Conservation (phyloP, 768 basidiomycete genomes). For the Tulasnella sp. region DNA sequence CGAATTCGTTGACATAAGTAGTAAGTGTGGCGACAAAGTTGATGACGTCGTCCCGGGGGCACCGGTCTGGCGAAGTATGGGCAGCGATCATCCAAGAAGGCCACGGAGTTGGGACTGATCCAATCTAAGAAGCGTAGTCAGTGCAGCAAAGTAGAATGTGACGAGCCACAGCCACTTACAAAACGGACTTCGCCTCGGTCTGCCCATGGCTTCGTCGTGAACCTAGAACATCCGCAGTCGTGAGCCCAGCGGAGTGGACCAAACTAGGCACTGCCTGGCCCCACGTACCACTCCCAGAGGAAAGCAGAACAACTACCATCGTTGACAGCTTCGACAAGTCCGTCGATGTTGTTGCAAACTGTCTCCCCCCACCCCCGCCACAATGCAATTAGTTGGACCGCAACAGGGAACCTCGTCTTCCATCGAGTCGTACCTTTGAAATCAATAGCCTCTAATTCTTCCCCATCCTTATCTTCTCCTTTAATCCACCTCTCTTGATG, state of each 20-base stretch:
- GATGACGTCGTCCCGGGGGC: slow-evolving; percentile 42
- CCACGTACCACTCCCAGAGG: slow-evolving; percentile 75
- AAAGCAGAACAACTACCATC: slow-evolving; percentile 81
- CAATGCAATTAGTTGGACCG: no score
- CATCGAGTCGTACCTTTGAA: slow-evolving; percentile 53
- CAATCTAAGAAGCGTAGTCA: slow-evolving; percentile 46
- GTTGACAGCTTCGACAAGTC: slow-evolving; percentile 80
- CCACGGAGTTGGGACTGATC: slow-evolving; percentile 88
- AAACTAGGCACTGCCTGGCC: not conserved
- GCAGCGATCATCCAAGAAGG: slow-evolving; percentile 94
- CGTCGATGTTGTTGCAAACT: slow-evolving; percentile 78
- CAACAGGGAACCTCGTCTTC: no score
- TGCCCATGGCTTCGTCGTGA: slow-evolving; percentile 72
- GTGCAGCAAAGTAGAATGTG: not conserved
- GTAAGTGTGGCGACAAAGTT: slow-evolving; percentile 60
- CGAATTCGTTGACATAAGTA: slow-evolving; percentile 57
- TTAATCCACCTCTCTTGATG: slow-evolving; percentile 73
- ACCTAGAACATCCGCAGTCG: slow-evolving; percentile 33
- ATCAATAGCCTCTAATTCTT: slow-evolving; percentile 37
- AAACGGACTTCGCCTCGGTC: slow-evolving; percentile 76
- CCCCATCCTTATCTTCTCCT: slow-evolving; percentile 27
- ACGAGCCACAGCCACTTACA: slow-evolving; percentile 43
- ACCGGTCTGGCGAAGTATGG: slow-evolving; percentile 55
- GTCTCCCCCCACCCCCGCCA: no score
- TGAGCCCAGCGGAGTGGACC: not conserved